Conservation (phyloP, 495 filamentous ascomycete genomes). For the Glonium stellatum region DNA sequence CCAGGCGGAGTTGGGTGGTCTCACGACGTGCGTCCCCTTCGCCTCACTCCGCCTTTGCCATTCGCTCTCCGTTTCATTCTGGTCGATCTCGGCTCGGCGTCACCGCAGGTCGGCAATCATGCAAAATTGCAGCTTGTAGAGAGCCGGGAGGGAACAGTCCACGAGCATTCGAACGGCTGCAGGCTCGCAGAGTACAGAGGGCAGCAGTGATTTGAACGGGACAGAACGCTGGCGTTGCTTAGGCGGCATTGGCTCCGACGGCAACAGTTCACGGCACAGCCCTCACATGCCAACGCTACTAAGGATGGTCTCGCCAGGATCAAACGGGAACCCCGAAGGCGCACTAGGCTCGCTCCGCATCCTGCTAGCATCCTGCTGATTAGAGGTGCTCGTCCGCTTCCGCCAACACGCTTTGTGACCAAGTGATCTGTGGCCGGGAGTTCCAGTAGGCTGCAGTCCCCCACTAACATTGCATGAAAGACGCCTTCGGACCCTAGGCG, state of each 20-base stretch:
- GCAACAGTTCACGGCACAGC: constrained; percentile 1
- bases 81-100: not conserved
- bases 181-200: not conserved
- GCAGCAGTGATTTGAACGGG: not conserved
- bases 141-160: not conserved
- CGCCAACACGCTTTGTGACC: not conserved
- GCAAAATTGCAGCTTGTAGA: not conserved
- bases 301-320: constrained; percentile 1
- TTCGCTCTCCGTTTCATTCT: not conserved
- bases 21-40: not conserved
- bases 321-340: not conserved
- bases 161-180: not conserved
- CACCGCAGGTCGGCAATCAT: not conserved
- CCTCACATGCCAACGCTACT: constrained; percentile 2
- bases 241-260: not conserved
- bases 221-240: not conserved
- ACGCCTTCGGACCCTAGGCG: too few species aligned
- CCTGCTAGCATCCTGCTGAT: constrained; percentile 1
- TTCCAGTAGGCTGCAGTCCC: too few species aligned
- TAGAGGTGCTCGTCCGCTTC: not conserved
- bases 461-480: too few species aligned
- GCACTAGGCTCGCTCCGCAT: not conserved
- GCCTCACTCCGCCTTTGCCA: not conserved
- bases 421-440: too few species aligned
- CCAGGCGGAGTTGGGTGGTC: not conserved